phyloP scores from a whole-genome alignment of 2,329 filamentous ascomycete genomes.

The Colletotrichum destructivum region DNA sequence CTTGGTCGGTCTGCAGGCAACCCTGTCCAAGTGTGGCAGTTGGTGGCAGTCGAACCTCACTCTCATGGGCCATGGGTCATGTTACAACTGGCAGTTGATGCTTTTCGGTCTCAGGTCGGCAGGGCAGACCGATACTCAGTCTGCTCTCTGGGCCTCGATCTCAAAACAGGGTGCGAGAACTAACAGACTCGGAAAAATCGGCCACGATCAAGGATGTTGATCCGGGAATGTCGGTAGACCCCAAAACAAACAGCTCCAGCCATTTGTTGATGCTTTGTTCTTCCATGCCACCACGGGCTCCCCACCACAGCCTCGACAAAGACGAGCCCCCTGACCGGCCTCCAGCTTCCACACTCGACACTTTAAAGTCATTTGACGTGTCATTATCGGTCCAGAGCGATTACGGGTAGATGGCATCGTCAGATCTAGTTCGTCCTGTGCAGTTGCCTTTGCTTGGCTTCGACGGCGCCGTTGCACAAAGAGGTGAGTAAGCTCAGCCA shows the following conservation, averaged over 20 bases:
- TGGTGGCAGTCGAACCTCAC: conserved; percentile 11
- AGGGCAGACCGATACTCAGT: neutral
- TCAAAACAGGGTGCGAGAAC: neutral
- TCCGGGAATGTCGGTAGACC: conserved; percentile 3
- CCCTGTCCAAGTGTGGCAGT: conserved; percentile 1
- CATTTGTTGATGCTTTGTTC: conserved; percentile 15
- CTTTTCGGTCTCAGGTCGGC: neutral
- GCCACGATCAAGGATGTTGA: conserved; percentile 12
- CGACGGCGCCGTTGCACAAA: neutral
- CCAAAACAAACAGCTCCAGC: conserved; percentile 1
- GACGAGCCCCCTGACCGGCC: neutral
- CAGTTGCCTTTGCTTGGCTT: neutral
- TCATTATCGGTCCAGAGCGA: neutral
- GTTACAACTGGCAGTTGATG: too few relatives aligned
- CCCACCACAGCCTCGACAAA: neutral
- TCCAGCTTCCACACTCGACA: neutral
- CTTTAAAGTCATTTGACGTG: neutral
- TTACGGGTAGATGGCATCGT: neutral
- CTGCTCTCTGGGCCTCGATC: neutral
- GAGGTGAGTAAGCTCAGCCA: neutral
- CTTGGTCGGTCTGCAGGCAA: conserved; percentile 14
- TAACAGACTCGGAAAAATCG: neutral
- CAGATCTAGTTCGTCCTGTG: neutral
- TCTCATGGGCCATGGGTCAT: too few relatives aligned
- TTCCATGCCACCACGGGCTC: neutral